Conservation (phyloP, 1,284 basidiomycete species). For the Puccinia polysora region DNA sequence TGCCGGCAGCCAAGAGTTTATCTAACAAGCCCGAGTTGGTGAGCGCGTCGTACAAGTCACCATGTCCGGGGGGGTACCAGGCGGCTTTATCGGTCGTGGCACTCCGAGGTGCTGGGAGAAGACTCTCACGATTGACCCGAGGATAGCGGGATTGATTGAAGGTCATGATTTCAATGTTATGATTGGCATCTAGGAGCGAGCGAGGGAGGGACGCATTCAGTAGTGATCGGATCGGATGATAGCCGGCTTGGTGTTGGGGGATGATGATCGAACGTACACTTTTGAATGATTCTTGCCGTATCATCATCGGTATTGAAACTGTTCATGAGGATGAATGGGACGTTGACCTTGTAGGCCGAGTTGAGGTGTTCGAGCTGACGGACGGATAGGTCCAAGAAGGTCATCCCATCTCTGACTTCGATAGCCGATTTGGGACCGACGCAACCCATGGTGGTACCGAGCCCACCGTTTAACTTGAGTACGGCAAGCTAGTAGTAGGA, state of each 20-base stretch:
- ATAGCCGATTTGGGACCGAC: constrained; percentile 82
- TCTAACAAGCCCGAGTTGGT: constrained; percentile 94
- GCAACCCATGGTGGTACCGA: constrained; percentile 89
- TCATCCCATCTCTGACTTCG: constrained; percentile 96
- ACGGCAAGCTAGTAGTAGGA: constrained; percentile 68
- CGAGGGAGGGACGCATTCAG: background rate
- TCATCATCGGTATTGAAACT: constrained; percentile 86
- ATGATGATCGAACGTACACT: constrained; percentile 57
- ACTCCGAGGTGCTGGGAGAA: constrained; percentile 79
- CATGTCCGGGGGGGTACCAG: constrained; percentile 99
- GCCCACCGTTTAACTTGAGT: constrained; percentile 98
- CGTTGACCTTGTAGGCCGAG: constrained; percentile 65
- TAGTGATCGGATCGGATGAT: background rate
- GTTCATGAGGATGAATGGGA: constrained; percentile 98
- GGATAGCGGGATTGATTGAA: constrained; percentile 99
- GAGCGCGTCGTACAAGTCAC: constrained; percentile 89
- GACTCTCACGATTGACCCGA: constrained; percentile 89
- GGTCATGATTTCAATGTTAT: constrained; percentile 56
- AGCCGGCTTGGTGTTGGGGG: background rate
- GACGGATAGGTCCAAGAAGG: constrained; percentile 94
- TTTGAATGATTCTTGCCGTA: constrained; percentile 87
- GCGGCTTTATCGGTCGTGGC: constrained; percentile 87
- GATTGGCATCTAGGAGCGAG: constrained; percentile 45
- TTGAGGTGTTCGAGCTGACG: constrained; percentile 86
- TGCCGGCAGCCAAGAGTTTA: constrained; percentile 87